Percentiles rank a stretch among this genome's conserved stretches.
Conservation (phyloP, 2,329 filamentous ascomycete species). For the Claviceps humidiphila region DNA sequence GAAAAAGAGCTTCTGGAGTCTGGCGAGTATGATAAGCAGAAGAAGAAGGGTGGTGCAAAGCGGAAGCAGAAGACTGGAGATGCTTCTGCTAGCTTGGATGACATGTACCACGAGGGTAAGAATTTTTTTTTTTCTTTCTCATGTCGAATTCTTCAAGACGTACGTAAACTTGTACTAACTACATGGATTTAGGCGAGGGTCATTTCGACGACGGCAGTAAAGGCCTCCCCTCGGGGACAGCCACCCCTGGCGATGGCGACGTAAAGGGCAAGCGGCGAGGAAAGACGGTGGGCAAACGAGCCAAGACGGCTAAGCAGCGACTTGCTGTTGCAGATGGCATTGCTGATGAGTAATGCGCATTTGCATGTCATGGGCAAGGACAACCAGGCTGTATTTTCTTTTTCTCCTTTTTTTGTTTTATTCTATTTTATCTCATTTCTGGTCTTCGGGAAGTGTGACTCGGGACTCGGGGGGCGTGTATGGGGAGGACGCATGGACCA, state of each 20-base stretch:
- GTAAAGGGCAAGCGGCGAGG: constrained; percentile 40
- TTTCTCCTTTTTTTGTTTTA: background rate
- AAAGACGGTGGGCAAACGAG: constrained; percentile 37
- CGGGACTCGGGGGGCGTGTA: background rate
- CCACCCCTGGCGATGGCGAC: constrained; percentile 58
- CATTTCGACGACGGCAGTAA: constrained; percentile 86
- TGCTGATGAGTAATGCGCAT: constrained; percentile 15
- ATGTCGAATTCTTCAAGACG: too few relatives aligned
- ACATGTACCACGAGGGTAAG: constrained; percentile 96
- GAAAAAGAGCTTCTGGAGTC: constrained; percentile 75
- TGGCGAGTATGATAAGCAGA: constrained; percentile 51
- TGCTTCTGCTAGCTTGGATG: constrained; percentile 60
- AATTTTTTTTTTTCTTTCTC: background rate
- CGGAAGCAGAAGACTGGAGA: constrained; percentile 40
- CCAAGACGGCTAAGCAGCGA: constrained; percentile 56
- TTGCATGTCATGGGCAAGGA: background rate
- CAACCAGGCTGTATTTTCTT: background rate
- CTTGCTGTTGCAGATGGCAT: constrained; percentile 53
- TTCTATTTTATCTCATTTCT: background rate
- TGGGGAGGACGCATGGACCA: background rate
- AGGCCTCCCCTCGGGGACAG: constrained; percentile 55
- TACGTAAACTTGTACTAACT: too few relatives aligned
- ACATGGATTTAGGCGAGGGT: constrained; percentile 58
- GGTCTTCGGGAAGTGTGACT: too few relatives aligned
- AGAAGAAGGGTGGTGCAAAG: constrained; percentile 41